Evolutionary conservation across 2,329 filamentous ascomycete genomes (phyloP).

Genomic region (Cadophora luteo-olivacea): DNA sequence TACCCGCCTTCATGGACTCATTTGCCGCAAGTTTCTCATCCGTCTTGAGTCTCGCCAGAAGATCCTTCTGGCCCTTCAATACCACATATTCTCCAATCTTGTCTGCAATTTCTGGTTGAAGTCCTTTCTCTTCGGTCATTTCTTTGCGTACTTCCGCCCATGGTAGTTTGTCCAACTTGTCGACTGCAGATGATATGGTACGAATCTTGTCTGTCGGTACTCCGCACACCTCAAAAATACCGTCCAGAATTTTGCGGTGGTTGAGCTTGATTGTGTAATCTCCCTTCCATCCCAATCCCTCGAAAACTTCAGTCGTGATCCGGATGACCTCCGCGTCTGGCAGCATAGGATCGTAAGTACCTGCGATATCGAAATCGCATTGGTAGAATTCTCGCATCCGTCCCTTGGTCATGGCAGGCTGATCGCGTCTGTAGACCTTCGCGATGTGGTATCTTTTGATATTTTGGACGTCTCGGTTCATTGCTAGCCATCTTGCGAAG

Average conservation of each 20-base stretch:
- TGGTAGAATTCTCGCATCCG: conserved; percentile 97
- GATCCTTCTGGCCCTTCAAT: conserved; percentile 74
- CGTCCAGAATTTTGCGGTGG: conserved; percentile 92
- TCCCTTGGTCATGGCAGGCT: conserved; percentile 87
- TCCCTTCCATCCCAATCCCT: conserved; percentile 75
- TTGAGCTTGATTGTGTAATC: conserved; percentile 84
- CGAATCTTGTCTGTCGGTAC: conserved; percentile 88
- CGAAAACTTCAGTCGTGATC: conserved; percentile 85
- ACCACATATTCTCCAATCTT: conserved; percentile 87
- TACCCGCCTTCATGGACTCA: conserved; percentile 76
- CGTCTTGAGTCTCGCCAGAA: conserved; percentile 72
- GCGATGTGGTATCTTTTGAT: conserved; percentile 97
- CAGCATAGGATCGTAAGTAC: conserved; percentile 86
- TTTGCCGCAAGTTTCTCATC: conserved; percentile 75
- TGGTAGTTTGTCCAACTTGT: conserved; percentile 92
- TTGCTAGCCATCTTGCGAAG: conserved; percentile 90
- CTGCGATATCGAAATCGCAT: conserved; percentile 96
- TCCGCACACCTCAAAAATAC: conserved; percentile 88
- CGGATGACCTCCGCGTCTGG: conserved; percentile 89
- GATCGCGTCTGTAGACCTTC: conserved; percentile 85
- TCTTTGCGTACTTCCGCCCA: conserved; percentile 91
- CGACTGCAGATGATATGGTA: conserved; percentile 88
- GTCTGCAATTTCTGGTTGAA: conserved; percentile 79
- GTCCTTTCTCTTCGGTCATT: conserved; percentile 91
- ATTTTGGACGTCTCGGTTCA: conserved; percentile 78